These are phyloP conservation scores for Yamadazyma trypodendri DNA, from an alignment of 1,139 yeast species.

Conservation along the genomic window DNA sequence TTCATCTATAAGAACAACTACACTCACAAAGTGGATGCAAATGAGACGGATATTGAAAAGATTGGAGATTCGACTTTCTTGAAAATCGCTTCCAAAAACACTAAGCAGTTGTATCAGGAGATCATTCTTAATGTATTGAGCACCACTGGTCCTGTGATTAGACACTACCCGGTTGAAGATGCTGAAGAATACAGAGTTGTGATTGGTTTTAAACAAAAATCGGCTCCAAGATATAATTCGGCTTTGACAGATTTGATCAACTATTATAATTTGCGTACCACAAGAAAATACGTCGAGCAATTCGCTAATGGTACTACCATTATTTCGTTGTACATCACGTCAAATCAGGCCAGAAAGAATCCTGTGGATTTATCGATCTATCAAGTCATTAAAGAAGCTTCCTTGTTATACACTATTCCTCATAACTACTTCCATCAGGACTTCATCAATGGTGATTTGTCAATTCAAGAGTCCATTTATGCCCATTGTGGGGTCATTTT, in stretches of 20 bases:
- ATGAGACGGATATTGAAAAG: conserved; percentile 41
- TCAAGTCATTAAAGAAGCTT: conserved; percentile 93
- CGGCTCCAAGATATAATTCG: conserved; percentile 84
- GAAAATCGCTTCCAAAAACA: conserved; percentile 76
- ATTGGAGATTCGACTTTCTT: conserved; percentile 81
- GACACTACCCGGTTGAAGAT: conserved; percentile 78
- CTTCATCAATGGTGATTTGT: conserved; percentile 74
- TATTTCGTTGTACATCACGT: conserved; percentile 80
- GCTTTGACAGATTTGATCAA: conserved; percentile 86
- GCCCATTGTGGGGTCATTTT: conserved; percentile 94
- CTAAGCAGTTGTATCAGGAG: conserved; percentile 72
- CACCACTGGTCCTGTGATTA: conserved; percentile 92
- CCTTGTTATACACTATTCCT: conserved; percentile 88
- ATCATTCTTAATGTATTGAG: conserved; percentile 67
- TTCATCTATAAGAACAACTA: conserved; percentile 83
- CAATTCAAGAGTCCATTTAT: conserved; percentile 90
- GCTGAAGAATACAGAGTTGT: conserved; percentile 80
- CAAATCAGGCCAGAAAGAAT: conserved; percentile 37
- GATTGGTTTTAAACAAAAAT: conserved; percentile 82
- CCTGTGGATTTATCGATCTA: conserved; percentile 74
- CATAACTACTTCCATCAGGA: conserved; percentile 76
- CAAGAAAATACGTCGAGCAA: conserved; percentile 92
- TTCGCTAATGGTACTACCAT: conserved; percentile 87
- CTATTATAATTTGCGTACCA: conserved; percentile 81
- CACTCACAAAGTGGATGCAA: conserved; percentile 17